phyloP scores from a whole-genome alignment of 306 rosid genomes.

The Citrullus colocynthis region DNA sequence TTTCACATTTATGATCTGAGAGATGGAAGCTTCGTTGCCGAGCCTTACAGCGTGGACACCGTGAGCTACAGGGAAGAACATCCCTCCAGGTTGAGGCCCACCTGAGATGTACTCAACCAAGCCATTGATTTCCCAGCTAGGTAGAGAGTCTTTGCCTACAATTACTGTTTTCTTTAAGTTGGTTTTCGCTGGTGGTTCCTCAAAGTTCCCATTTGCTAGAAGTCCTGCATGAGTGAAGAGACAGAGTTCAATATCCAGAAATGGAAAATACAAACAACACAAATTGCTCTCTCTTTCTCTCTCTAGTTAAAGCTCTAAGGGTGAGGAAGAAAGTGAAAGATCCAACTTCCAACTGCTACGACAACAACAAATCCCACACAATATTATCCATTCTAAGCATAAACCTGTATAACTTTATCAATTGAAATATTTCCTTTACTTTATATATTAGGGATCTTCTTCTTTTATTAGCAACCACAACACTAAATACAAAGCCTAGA shows the following conservation, averaged over 20 bases:
- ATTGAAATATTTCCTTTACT: neutral
- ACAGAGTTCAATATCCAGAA: neutral
- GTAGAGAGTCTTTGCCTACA: conserved; percentile 49
- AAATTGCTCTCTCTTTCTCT: neutral
- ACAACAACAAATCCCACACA: neutral
- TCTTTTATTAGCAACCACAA: neutral
- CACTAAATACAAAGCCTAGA: neutral
- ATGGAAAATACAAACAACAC: neutral
- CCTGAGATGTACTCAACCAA: conserved; percentile 77
- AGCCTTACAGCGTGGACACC: conserved; percentile 91
- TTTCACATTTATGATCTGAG: conserved; percentile 62
- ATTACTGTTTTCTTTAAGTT: conserved; percentile 50
- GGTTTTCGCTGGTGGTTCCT: conserved; percentile 46
- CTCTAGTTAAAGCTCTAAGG: neutral
- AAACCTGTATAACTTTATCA: neutral
- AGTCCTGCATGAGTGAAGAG: conserved; percentile 33
- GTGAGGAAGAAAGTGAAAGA: neutral
- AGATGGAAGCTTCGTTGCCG: conserved; percentile 78
- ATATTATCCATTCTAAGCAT: too few species aligned
- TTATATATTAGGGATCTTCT: neutral
- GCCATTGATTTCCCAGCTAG: conserved; percentile 84
- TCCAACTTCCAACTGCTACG: neutral
- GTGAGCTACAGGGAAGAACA: conserved; percentile 72
- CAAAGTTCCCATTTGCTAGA: conserved; percentile 80
- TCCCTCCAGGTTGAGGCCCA: conserved; percentile 92